Evolutionary conservation across 768 basidiomycete species (phyloP).

Genomic region (Leucosporidium yakuticum): DNA sequence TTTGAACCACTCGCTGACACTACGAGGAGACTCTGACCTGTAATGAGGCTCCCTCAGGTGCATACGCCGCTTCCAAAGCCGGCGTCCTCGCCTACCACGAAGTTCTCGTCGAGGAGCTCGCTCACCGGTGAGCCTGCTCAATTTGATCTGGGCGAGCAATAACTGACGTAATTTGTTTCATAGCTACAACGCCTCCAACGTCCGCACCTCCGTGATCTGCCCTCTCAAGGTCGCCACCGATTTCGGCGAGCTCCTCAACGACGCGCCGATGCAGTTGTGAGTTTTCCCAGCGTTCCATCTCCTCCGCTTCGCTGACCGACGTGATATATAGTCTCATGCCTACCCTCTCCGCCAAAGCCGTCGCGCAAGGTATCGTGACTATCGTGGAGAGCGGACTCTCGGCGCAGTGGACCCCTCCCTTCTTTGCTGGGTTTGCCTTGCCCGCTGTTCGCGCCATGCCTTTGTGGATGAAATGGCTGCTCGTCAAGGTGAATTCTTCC

Average conservation of each 20-base stretch:
- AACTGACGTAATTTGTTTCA: too few species aligned
- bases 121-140: slow-evolving; percentile 1
- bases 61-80: slow-evolving; percentile 23
- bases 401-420: slow-evolving; percentile 21
- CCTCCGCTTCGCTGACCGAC: background rate
- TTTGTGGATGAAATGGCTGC: slow-evolving; percentile 18
- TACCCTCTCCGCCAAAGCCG: slow-evolving; percentile 15
- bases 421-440: slow-evolving; percentile 9
- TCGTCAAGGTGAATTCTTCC: slow-evolving; percentile 1
- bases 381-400: slow-evolving; percentile 24
- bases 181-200: slow-evolving; percentile 27
- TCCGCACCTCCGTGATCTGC: slow-evolving; percentile 26
- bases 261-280: slow-evolving; percentile 18
- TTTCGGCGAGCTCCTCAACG: slow-evolving; percentile 25
- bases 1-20: too few species aligned
- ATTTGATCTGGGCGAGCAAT: too few species aligned
- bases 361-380: slow-evolving; percentile 11
- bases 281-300: background rate
- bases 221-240: slow-evolving; percentile 27
- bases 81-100: slow-evolving; percentile 25
- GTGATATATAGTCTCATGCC: slow-evolving; percentile 8
- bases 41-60: background rate
- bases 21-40: too few species aligned
- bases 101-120: slow-evolving; percentile 20
- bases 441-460: slow-evolving; percentile 17